Evolutionary conservation across 768 basidiomycete species (phyloP), one percentile per base, ranked within the genome.

Genomic region (Pisolithus tinctorius): DNA sequence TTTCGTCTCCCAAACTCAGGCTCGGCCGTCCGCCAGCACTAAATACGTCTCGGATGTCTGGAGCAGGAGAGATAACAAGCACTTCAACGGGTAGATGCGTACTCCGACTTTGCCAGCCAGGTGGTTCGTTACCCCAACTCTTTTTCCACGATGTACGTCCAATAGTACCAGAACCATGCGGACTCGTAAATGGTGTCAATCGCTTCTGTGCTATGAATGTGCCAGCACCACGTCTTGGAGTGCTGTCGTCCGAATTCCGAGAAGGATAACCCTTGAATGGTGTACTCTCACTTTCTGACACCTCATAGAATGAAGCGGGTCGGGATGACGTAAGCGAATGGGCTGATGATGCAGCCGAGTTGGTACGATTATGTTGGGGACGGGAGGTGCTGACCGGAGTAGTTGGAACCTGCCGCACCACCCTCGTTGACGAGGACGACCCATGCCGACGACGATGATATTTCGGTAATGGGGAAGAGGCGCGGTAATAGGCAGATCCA

Each of bases 91-190:
- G 86, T 4, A 84, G 67, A 60, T 84, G 83, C n/a, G 71, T 75
- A 47, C 65, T 66, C 4, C 85, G 78, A 34, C 73, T 76, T 57
- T 87, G 84, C 88, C 88, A 91, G 16, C 88, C 89, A 20, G 89
- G 88, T 6, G 89, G 90, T 59, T 92, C 88, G 27, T 84, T 69
- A 1, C 90, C 90, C 90, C 90, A 93, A 6, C 84, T 80, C 66
- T 89, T 90, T 74, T 88, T 91, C 90, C 90, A 93, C 63, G 86
- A 86, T 20, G 85, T 83, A 29, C 83, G 79, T 30, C 85, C 80
- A 46, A 81, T 62, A 4, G 74, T 72, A 30, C 70, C 69, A 49
- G 70, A 72, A 16, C 65, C 59, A 54, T 74, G 72, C 10, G 82
- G 83, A 56, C 78, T 83, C 58, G 72, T 70, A 63, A 89, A 88